These are phyloP conservation scores for Blastobotrys capitulatus DNA, from an alignment of 1,139 yeast genomes.

Conservation along the genomic window DNA sequence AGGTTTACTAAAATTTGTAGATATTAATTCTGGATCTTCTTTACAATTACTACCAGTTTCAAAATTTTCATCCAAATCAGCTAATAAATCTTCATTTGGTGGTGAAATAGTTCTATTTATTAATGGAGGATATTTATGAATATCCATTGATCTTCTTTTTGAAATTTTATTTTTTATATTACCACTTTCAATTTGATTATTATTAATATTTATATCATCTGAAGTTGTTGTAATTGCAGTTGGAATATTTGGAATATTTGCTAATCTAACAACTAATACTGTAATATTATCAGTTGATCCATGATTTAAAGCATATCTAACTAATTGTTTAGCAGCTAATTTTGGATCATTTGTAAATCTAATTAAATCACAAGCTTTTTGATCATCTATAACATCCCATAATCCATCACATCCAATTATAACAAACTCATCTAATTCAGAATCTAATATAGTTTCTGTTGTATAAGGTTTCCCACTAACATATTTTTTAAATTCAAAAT, in stretches of 20 bases:
- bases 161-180: neutral
- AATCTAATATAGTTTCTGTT: constrained; percentile 36
- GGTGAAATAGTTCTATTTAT: neutral
- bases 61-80: neutral
- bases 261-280: constrained; percentile 59
- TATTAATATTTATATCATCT: neutral
- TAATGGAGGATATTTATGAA: neutral
- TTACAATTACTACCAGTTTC: neutral
- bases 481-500: constrained; percentile 68
- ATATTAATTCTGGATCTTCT: constrained; percentile 2
- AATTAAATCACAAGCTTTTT: constrained; percentile 65
- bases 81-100: constrained; percentile 1
- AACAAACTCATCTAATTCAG: constrained; percentile 56
- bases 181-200: neutral
- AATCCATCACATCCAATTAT: constrained; percentile 90
- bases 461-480: constrained; percentile 79
- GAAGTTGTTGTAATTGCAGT: neutral
- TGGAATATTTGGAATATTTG: neutral
- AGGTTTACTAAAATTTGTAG: neutral
- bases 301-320: constrained; percentile 61
- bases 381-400: constrained; percentile 85
- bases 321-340: constrained; percentile 58
- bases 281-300: constrained; percentile 84
- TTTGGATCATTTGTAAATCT: constrained; percentile 48
- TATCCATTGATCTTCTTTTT: neutral